Evolutionary conservation across 129 eudicot genomes (phyloP).

Genomic region (Ambrosia trifida): DNA sequence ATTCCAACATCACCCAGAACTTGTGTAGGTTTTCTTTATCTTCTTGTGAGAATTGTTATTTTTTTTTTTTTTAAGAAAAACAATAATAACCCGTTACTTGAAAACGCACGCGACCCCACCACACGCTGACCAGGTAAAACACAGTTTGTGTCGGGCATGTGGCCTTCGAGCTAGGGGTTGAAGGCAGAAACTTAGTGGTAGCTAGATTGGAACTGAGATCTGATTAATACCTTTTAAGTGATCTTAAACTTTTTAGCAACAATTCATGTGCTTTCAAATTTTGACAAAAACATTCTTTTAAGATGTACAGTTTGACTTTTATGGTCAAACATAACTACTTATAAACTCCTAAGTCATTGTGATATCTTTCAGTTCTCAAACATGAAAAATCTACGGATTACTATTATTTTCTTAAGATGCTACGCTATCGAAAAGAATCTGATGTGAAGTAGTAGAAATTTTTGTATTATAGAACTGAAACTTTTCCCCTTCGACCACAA

Average conservation of each 20-base stretch:
- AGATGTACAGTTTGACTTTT: conserved; percentile 19
- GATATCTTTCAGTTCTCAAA: neutral
- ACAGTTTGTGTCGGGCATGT: too few species aligned
- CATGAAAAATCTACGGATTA: neutral
- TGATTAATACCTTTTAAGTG: neutral
- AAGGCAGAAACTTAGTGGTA: too few species aligned
- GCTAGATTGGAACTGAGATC: too few species aligned
- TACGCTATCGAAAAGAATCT: neutral
- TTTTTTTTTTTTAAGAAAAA: too few species aligned
- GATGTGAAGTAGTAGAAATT: neutral
- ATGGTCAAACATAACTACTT: conserved; percentile 14
- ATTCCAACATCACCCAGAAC: conserved; percentile 40
- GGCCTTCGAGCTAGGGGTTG: too few species aligned
- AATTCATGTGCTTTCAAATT: neutral
- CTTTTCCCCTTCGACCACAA: conserved; percentile 15
- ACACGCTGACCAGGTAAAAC: too few species aligned
- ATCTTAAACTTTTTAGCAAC: neutral
- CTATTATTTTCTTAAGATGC: neutral
- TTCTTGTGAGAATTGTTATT: neutral
- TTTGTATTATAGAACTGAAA: neutral
- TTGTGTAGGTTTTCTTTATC: conserved; percentile 40
- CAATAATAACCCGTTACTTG: too few species aligned
- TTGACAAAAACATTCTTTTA: neutral
- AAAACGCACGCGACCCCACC: too few species aligned
- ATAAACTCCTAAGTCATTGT: neutral